phyloP scores from a whole-genome alignment of 2,329 filamentous ascomycete genomes.

The Aspergillus bombycis region DNA sequence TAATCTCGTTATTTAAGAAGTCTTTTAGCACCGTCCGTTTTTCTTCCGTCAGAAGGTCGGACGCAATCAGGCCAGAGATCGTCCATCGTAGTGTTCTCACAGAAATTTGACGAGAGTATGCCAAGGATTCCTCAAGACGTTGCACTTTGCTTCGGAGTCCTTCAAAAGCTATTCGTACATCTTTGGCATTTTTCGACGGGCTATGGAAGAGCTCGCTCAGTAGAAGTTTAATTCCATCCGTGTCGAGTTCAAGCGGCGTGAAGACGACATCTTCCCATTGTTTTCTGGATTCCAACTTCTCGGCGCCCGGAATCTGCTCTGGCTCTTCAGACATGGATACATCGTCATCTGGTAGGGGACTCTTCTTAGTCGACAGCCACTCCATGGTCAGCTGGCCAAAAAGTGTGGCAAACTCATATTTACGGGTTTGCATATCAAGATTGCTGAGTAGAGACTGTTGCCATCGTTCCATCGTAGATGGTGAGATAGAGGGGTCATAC shows the following conservation, averaged over 20 bases:
- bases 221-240: not conserved
- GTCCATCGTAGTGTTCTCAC: constrained; percentile 2
- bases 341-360: not conserved
- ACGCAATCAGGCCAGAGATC: constrained; percentile 8
- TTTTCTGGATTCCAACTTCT: constrained; percentile 12
- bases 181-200: not conserved
- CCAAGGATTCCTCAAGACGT: constrained; percentile 3
- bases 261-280: constrained; percentile 15
- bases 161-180: not conserved
- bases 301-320: not conserved
- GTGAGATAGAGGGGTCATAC: constrained; percentile 16
- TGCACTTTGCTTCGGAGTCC: constrained; percentile 3
- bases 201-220: constrained; percentile 10
- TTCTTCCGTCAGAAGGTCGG: constrained; percentile 16
- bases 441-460: constrained; percentile 6
- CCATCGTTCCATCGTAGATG: constrained; percentile 13
- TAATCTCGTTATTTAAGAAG: constrained; percentile 11
- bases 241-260: constrained; percentile 5
- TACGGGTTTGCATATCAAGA: constrained; percentile 16
- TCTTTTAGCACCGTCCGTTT: constrained; percentile 14
- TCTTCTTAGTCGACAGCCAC: constrained; percentile 17
- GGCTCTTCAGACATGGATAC: constrained; percentile 7
- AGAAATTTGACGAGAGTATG: not conserved
- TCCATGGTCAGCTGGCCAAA: constrained; percentile 19
- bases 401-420: constrained; percentile 19